These are phyloP conservation scores for Carex kokanica DNA, from an alignment of 176 grass and related monocot genomes.

Conservation along the genomic window DNA sequence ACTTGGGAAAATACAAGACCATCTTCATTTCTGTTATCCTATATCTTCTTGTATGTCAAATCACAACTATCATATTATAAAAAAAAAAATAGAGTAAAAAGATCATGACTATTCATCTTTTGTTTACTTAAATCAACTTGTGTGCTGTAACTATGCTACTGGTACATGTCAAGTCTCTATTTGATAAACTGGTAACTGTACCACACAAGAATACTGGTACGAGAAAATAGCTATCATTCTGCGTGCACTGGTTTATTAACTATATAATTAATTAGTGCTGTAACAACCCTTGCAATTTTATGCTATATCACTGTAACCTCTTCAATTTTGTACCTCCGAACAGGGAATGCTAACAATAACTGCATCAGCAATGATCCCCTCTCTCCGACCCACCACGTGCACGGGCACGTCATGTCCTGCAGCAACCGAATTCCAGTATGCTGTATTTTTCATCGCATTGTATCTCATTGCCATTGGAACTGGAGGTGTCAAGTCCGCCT, in stretches of 20 bases:
- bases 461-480: constrained; percentile 78
- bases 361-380: constrained; percentile 55
- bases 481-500: constrained; percentile 67
- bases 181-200: not conserved
- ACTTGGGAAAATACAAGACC: constrained; percentile 91
- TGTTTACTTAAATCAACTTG: not conserved
- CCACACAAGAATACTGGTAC: not conserved
- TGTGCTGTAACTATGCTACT: not conserved
- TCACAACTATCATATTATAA: not conserved
- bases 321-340: constrained; percentile 19
- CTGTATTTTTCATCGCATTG: constrained; percentile 57
- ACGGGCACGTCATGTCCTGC: constrained; percentile 57
- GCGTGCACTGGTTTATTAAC: not conserved
- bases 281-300: not conserved
- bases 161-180: not conserved
- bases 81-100: not conserved
- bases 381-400: constrained; percentile 54
- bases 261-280: not conserved
- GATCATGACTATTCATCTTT: not conserved
- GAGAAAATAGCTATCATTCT: not conserved
- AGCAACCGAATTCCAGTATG: constrained; percentile 62
- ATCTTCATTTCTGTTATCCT: constrained; percentile 50
- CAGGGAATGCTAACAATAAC: constrained; percentile 81
- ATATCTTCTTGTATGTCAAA: constrained; percentile 62
- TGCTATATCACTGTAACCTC: not conserved